phyloP scores from a whole-genome alignment of 2,329 filamentous ascomycete species.

The Colletotrichum sp. region DNA sequence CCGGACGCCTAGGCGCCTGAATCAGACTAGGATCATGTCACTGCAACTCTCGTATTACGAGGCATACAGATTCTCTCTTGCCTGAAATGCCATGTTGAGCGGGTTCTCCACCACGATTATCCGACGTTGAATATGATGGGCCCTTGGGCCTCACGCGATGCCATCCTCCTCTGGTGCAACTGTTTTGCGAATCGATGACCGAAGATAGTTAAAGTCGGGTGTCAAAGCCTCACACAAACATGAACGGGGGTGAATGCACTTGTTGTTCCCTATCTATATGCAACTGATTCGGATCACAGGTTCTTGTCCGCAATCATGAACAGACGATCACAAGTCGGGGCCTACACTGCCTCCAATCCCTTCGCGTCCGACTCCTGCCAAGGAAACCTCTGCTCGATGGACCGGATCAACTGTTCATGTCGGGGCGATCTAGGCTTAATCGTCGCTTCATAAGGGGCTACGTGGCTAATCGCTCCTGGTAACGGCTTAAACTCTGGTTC shows the following conservation, averaged over 20 bases:
- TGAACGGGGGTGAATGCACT: rapidly evolving
- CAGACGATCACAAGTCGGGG: neutral
- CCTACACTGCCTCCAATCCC: neutral
- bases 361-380: neutral
- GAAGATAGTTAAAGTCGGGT: neutral
- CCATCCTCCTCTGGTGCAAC: neutral
- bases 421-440: neutral
- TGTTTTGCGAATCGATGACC: neutral
- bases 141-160: neutral
- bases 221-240: neutral
- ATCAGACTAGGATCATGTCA: neutral
- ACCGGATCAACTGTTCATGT: constrained; percentile 9
- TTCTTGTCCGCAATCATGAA: neutral
- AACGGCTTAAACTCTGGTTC: constrained; percentile 14
- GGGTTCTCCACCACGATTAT: neutral
- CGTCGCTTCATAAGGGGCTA: neutral
- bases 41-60: neutral
- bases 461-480: neutral
- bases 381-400: neutral
- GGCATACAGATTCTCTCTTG: neutral
- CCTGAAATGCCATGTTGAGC: neutral
- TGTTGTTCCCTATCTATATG: neutral
- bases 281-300: neutral
- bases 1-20: neutral
- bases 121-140: neutral